Evolutionary conservation across 495 filamentous ascomycete species (phyloP).

Genomic region (Acidomyces sp.): DNA sequence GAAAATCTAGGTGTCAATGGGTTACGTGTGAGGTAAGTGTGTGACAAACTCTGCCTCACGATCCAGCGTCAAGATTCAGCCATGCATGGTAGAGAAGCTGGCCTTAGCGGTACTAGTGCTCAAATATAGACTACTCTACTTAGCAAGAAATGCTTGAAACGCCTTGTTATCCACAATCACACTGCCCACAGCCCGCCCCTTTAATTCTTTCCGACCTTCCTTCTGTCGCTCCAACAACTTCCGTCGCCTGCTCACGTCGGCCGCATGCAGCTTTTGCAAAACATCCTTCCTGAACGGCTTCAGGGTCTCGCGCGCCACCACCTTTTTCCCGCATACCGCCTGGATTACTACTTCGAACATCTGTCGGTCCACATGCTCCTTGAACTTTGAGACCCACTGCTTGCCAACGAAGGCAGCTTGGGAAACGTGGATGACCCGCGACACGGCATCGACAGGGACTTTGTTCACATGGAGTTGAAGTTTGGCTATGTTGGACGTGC

Average conservation of each 20-base stretch:
- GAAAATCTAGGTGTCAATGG: too few species aligned
- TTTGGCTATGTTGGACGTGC: conserved; percentile 67
- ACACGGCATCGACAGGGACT: conserved; percentile 83
- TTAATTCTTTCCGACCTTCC: conserved; percentile 86
- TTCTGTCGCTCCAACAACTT: conserved; percentile 97
- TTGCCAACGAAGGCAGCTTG: conserved; percentile 65
- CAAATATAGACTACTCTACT: too few species aligned
- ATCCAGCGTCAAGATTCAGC: too few species aligned
- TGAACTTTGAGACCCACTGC: conserved; percentile 91
- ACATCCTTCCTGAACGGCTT: conserved; percentile 97
- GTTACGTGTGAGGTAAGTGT: too few species aligned
- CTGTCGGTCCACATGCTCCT: conserved; percentile 88
- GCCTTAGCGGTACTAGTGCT: too few species aligned
- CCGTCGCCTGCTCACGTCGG: conserved; percentile 64
- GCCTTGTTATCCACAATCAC: conserved; percentile 87
- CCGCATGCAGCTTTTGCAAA: conserved; percentile 82
- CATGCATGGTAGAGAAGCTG: too few species aligned
- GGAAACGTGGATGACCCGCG: conserved; percentile 69
- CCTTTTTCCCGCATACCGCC: conserved; percentile 66
- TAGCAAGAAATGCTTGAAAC: conserved; percentile 79
- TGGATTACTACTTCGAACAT: conserved; percentile 96
- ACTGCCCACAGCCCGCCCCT: conserved; percentile 57
- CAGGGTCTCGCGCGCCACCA: conserved; percentile 86
- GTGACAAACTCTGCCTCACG: too few species aligned
- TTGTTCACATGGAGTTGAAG: conserved; percentile 90